phyloP scores from a whole-genome alignment of 1,284 basidiomycete species.

The Caloboletus firmus region DNA sequence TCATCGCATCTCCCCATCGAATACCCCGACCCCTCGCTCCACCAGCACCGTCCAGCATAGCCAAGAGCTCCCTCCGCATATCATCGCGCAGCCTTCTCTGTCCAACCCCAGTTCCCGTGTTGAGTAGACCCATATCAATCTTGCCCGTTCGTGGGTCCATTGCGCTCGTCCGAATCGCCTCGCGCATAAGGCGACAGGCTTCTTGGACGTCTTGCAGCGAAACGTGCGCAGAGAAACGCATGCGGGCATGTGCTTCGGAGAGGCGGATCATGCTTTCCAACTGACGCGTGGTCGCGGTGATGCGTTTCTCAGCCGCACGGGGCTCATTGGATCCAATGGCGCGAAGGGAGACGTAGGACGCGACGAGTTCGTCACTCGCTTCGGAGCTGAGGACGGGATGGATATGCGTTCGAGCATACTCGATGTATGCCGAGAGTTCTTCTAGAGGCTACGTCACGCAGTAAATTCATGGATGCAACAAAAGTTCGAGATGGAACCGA shows the following conservation, averaged over 20 bases:
- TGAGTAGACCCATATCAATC: conserved; percentile 95
- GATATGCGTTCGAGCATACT: conserved; percentile 88
- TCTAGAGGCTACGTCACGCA: conserved; percentile 67
- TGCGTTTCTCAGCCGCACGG: conserved; percentile 85
- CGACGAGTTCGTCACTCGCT: conserved; percentile 83
- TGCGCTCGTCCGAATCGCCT: conserved; percentile 91
- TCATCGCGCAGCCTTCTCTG: conserved; percentile 83
- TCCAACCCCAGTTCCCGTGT: conserved; percentile 87
- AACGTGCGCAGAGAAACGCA: conserved; percentile 87
- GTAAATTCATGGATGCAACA: neutral
- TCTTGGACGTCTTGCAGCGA: conserved; percentile 88
- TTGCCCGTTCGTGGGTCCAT: conserved; percentile 95
- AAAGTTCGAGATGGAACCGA: conserved; percentile 40
- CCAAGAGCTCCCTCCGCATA: conserved; percentile 77
- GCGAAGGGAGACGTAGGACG: conserved; percentile 91
- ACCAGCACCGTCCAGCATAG: conserved; percentile 59
- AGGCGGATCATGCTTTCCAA: conserved; percentile 98
- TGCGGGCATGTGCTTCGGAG: conserved; percentile 93
- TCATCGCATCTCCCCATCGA: conserved; percentile 78
- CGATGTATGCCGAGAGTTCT: conserved; percentile 91
- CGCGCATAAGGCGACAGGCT: conserved; percentile 89
- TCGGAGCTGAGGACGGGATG: conserved; percentile 88
- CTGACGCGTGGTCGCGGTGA: conserved; percentile 97
- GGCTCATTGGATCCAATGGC: conserved; percentile 85
- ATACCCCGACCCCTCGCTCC: conserved; percentile 62